Evolutionary conservation across 192 early-diverging fungal genomes (phyloP).

Genomic region (Funneliformis mosseae): DNA sequence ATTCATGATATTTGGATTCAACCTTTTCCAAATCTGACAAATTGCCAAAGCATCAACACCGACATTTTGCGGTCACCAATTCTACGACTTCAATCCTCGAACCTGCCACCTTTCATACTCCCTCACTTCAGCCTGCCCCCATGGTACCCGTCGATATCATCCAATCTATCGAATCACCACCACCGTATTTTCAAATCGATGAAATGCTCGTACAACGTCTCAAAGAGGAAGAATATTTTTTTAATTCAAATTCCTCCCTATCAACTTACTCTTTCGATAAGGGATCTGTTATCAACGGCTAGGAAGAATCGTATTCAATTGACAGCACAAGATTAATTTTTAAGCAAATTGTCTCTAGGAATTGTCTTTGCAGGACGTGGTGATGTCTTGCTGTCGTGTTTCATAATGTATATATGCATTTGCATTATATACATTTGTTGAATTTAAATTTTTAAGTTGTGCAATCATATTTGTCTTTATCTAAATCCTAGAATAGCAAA

Average conservation of each 20-base stretch:
- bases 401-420: slow-evolving; percentile 62
- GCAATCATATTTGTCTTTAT: slow-evolving; percentile 70
- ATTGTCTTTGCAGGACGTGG: slow-evolving; percentile 78
- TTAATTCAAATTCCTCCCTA: slow-evolving; percentile 24
- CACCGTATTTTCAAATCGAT: not conserved
- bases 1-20: slow-evolving; percentile 75
- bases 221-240: slow-evolving; percentile 37
- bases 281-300: not conserved
- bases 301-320: slow-evolving; percentile 60
- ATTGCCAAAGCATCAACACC: too few relatives aligned
- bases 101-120: too few relatives aligned
- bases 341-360: slow-evolving; percentile 81
- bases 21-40: slow-evolving; percentile 51
- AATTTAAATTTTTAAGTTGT: too few relatives aligned
- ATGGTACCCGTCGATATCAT: too few relatives aligned
- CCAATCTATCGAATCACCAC: slow-evolving; percentile 71
- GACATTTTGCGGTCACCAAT: too few relatives aligned
- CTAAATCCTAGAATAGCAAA: slow-evolving; percentile 84
- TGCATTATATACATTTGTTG: too few relatives aligned
- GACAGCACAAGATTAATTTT: slow-evolving; percentile 97
- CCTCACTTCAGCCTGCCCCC: too few relatives aligned
- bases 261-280: not conserved
- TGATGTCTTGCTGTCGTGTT: slow-evolving; percentile 88
- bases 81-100: too few relatives aligned
- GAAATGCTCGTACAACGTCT: not conserved